Conservation (phyloP, 192 early-diverging fungal genomes). For the Lobulomyces angularis region DNA sequence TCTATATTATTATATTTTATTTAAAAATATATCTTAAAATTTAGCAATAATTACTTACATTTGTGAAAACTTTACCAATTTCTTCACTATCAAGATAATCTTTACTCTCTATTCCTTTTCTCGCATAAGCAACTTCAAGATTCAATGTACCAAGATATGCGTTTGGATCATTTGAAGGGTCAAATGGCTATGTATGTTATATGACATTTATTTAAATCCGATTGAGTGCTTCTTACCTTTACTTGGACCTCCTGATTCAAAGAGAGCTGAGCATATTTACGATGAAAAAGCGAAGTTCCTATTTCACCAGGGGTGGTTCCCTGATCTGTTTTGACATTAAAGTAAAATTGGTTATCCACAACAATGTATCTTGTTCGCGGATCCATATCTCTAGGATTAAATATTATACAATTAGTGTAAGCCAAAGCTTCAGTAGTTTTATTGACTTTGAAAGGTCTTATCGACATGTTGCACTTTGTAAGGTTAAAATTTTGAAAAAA, state of each 20-base stretch:
- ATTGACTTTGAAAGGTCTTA: too few species aligned
- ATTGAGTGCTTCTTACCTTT: slow-evolving; percentile 45
- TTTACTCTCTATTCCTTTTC: slow-evolving; percentile 18
- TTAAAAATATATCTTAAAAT: slow-evolving; percentile 10
- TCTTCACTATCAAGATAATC: slow-evolving; percentile 64
- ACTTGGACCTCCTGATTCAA: slow-evolving; percentile 50
- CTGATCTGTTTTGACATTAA: slow-evolving; percentile 55
- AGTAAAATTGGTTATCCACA: slow-evolving; percentile 67
- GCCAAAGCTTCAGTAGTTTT: slow-evolving; percentile 30
- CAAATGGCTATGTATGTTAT: slow-evolving; percentile 35
- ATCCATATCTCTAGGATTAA: slow-evolving; percentile 61
- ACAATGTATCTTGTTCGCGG: slow-evolving; percentile 54
- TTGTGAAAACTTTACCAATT: slow-evolving; percentile 46
- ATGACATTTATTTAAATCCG: slow-evolving; percentile 26
- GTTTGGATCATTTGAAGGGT: slow-evolving; percentile 37
- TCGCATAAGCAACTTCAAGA: slow-evolving; percentile 22
- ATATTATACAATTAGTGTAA: slow-evolving; percentile 64
- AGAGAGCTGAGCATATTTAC: slow-evolving; percentile 55
- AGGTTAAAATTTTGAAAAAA: too few species aligned
- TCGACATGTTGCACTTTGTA: too few species aligned
- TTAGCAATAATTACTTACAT: slow-evolving; percentile 15
- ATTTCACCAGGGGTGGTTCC: slow-evolving; percentile 30
- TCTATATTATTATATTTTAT: slow-evolving; percentile 16
- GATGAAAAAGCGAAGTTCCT: slow-evolving; percentile 40
- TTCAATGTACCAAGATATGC: slow-evolving; percentile 28